Evolutionary conservation across 164 flowering plant genomes (phyloP), one percentile per base, ranked within the genome.

Genomic region (Warburgia ugandensis): DNA sequence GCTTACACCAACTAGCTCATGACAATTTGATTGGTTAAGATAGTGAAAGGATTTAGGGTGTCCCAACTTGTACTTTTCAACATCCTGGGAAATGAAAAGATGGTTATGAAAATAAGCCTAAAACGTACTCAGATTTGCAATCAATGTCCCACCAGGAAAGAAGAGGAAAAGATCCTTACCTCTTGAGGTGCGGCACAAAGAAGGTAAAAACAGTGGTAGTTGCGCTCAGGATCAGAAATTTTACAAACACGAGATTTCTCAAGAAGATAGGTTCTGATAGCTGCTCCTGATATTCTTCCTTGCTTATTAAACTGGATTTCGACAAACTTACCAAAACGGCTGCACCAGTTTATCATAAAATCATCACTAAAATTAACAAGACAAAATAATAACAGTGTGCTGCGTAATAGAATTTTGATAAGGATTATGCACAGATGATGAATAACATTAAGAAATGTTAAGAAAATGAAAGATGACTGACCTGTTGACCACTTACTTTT

Each of bases 211-310:
- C 90, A 84, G 59, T 87, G 94, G 65, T 80, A 87, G 71, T 87
- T 87, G 35, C 96, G 82, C 65, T 87, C 96, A 51, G 80, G 81
- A 53, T 84, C 84, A 36, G 96, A 87, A 52, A 87, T 60, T 77
- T 87, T 90, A 72, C 96, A 87, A 61, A 87, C 96, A 49, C 96
- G 94, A 59, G 96, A 87, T 69, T 84, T 73, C 57, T 87, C 96
- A 14, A 87, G 75, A 61, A 87, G 86, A 60, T 87, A 86, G 19
- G 91, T 86, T 67, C 88, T 71, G 36, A 86, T 76, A 45, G 91
- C 91, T 48, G 95, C 90, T 33, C 95, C 95, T 36, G 95, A 86
- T 70, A 86, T 86, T 69, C 74, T 68, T 54, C 95, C 95, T 45
- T 45, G 65, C 50, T 72, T 78, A 51, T 86, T 83, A 71, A 86